These are phyloP conservation scores for Vitis hybrid DNA, from an alignment of 177 flowering plant genomes.

Conservation along the genomic window DNA sequence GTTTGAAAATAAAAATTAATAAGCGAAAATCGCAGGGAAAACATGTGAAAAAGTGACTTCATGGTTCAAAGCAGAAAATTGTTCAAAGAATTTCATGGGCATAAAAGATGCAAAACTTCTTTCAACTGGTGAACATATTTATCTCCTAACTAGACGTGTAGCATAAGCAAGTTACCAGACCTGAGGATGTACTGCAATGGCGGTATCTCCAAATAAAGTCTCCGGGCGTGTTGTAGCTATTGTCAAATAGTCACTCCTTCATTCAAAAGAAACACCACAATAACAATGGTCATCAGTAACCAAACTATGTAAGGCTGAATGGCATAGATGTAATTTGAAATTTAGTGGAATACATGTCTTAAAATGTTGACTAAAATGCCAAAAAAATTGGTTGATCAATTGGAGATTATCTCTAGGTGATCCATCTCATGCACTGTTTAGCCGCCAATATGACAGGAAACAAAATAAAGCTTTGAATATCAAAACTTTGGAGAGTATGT, in stretches of 20 bases:
- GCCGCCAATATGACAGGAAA: too few species aligned
- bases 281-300: neutral
- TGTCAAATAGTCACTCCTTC: slow-evolving; percentile 81
- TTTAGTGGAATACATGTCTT: too few species aligned
- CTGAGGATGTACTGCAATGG: slow-evolving; percentile 91
- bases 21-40: neutral
- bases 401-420: too few species aligned
- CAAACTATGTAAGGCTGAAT: too few species aligned
- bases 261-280: neutral
- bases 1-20: neutral
- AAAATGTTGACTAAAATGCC: too few species aligned
- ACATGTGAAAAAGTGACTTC: neutral
- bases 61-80: neutral
- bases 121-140: neutral
- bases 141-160: neutral
- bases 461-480: too few species aligned
- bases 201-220: slow-evolving; percentile 93
- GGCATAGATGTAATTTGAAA: too few species aligned
- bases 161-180: slow-evolving; percentile 28
- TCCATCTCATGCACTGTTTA: too few species aligned
- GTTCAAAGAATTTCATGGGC: neutral
- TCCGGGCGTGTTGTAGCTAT: slow-evolving; percentile 97
- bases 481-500: too few species aligned
- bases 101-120: neutral
- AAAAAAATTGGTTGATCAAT: too few species aligned